Percentiles rank a stretch among this genome's conserved stretches.
These are phyloP conservation scores for Xylaria palmicola DNA, from an alignment of 495 filamentous ascomycete genomes.

Conservation along the genomic window DNA sequence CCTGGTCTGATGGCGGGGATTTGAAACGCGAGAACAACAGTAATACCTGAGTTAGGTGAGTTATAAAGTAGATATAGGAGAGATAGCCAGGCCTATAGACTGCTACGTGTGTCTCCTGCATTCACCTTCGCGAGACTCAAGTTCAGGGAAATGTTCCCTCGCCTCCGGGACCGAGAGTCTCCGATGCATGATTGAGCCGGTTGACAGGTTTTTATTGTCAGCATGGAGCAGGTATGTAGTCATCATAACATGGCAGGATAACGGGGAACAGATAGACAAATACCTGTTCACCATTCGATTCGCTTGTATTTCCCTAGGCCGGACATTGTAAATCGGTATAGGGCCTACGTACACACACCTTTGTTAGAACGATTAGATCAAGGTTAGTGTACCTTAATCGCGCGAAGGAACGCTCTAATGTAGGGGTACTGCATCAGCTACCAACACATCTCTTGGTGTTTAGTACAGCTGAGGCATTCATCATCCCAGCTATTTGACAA, in stretches of 20 bases:
- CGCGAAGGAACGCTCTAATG: constrained; percentile 2
- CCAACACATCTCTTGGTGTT: background rate
- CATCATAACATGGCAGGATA: constrained; percentile 8
- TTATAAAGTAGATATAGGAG: background rate
- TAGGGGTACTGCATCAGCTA: background rate
- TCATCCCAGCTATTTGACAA: background rate
- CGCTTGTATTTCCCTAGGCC: background rate
- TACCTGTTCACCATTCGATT: too few relatives aligned
- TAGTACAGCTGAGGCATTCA: background rate
- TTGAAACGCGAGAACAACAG: background rate
- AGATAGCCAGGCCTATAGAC: background rate
- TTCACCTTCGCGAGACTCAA: background rate
- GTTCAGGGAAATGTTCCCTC: background rate
- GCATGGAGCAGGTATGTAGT: constrained; percentile 5
- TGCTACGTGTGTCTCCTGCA: background rate
- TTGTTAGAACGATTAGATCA: too few relatives aligned
- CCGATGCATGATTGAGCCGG: background rate
- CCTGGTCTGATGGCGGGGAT: background rate
- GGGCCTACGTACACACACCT: too few relatives aligned
- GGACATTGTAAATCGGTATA: background rate
- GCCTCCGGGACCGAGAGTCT: background rate
- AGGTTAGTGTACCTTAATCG: background rate
- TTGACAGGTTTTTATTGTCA: constrained; percentile 2
- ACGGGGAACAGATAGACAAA: too few relatives aligned
- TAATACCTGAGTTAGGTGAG: too few relatives aligned